Evolutionary conservation across 495 filamentous ascomycete genomes (phyloP).

Genomic region (Hypoxylon perforatum): DNA sequence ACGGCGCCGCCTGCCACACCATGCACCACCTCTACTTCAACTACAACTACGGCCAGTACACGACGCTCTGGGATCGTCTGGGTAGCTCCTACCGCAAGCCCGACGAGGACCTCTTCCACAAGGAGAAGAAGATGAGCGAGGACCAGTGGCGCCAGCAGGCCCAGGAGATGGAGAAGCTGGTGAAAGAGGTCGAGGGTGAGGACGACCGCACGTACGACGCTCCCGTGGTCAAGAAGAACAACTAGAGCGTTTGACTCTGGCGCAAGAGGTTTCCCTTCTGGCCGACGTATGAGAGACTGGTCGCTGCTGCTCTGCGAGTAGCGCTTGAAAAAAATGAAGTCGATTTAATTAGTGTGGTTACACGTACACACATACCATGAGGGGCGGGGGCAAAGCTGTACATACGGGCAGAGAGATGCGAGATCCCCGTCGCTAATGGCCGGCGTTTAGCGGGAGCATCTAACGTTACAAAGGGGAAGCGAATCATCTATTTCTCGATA

Average conservation of each 20-base stretch:
- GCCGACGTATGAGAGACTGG: not conserved
- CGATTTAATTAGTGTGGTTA: slow-evolving; percentile 17
- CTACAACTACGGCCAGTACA: slow-evolving; percentile 98
- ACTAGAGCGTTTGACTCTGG: slow-evolving; percentile 32
- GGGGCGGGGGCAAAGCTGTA: not conserved
- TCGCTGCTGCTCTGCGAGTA: slow-evolving; percentile 1
- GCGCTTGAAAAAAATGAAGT: not conserved
- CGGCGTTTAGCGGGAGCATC: slow-evolving; percentile 17
- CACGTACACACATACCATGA: not conserved
- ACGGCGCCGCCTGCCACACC: slow-evolving; percentile 95
- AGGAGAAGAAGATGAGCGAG: slow-evolving; percentile 88
- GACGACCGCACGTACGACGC: slow-evolving; percentile 80
- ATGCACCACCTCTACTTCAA: slow-evolving; percentile 99
- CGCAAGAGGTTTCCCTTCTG: not conserved
- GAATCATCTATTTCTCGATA: too few relatives aligned
- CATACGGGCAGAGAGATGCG: slow-evolving; percentile 15
- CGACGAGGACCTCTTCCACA: slow-evolving; percentile 85
- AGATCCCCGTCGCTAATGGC: slow-evolving; percentile 6
- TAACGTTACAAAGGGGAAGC: too few relatives aligned
- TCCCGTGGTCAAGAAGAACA: slow-evolving; percentile 59
- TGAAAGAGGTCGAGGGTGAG: slow-evolving; percentile 85
- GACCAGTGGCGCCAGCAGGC: slow-evolving; percentile 83
- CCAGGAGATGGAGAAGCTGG: slow-evolving; percentile 86
- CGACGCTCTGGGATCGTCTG: slow-evolving; percentile 92
- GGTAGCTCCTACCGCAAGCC: slow-evolving; percentile 90